phyloP scores from a whole-genome alignment of 352 stramenopile species.

The Thalassiosira mediterranea region DNA sequence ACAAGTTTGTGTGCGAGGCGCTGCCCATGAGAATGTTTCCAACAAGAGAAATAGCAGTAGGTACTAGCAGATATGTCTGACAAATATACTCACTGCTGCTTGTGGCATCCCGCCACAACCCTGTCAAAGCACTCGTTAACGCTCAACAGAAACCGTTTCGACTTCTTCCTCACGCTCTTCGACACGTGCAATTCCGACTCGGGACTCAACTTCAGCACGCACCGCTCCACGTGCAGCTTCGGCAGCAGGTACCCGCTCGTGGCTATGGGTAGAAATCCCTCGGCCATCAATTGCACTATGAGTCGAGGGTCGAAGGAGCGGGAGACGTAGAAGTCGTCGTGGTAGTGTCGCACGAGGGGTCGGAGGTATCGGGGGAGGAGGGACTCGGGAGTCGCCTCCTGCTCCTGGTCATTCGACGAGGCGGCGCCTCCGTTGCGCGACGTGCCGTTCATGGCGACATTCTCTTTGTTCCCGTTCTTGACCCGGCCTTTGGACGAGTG shows the following conservation, averaged over 20 bases:
- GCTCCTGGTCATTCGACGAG: background rate
- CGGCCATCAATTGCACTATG: slow-evolving; percentile 90
- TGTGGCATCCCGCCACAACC: slow-evolving; percentile 90
- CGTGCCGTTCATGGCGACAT: background rate
- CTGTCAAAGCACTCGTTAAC: slow-evolving; percentile 90
- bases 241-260: slow-evolving; percentile 87
- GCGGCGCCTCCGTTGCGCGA: background rate
- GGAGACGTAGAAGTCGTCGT: slow-evolving; percentile 93
- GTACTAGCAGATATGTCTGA: too few relatives aligned
- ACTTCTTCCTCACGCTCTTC: slow-evolving; percentile 90
- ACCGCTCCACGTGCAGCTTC: slow-evolving; percentile 90
- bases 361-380: slow-evolving; percentile 86
- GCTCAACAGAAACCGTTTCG: slow-evolving; percentile 87
- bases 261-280: slow-evolving; percentile 94
- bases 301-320: slow-evolving; percentile 89
- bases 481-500: too few relatives aligned
- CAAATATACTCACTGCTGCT: slow-evolving; percentile 89
- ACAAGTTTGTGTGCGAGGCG: too few relatives aligned
- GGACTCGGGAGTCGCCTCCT: background rate
- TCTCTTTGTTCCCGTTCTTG: background rate
- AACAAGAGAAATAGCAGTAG: too few relatives aligned
- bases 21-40: too few relatives aligned
- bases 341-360: slow-evolving; percentile 89
- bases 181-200: slow-evolving; percentile 85
- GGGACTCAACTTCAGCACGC: slow-evolving; percentile 68